Evolutionary conservation across 2,329 filamentous ascomycete genomes (phyloP).

Genomic region (Reticulascus tulasneorum): DNA sequence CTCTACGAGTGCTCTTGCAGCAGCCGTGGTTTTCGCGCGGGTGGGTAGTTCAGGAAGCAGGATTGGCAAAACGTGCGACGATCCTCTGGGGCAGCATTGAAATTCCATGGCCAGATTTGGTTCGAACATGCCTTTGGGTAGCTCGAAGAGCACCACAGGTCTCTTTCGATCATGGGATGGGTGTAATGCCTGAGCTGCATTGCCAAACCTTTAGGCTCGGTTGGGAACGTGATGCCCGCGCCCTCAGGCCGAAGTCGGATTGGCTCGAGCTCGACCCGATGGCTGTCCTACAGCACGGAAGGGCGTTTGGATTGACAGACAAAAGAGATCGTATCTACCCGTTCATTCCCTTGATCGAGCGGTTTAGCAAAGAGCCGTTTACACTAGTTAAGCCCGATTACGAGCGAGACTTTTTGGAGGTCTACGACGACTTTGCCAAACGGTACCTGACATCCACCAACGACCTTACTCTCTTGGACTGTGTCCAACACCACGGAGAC

Average conservation of each 20-base stretch:
- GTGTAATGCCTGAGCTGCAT: conserved; percentile 29
- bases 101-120: conserved; percentile 17
- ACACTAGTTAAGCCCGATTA: neutral
- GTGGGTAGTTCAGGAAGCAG: neutral
- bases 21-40: neutral
- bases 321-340: conserved; percentile 27
- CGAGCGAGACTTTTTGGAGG: neutral
- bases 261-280: conserved; percentile 28
- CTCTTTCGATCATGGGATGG: conserved; percentile 29
- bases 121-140: conserved; percentile 6
- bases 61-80: neutral
- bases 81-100: neutral
- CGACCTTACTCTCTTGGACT: neutral
- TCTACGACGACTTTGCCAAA: neutral
- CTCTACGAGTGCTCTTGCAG: neutral
- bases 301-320: conserved; percentile 9
- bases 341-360: conserved; percentile 17
- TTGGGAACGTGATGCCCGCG: neutral
- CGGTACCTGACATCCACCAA: neutral
- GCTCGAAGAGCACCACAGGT: conserved; percentile 15
- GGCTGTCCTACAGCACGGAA: conserved; percentile 25
- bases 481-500: neutral
- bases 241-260: conserved; percentile 19
- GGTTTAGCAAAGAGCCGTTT: neutral
- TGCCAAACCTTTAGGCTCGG: conserved; percentile 4